These are phyloP conservation scores for Talaromyces amestolkiae DNA, from an alignment of 2,329 filamentous ascomycete genomes.

Conservation along the genomic window DNA sequence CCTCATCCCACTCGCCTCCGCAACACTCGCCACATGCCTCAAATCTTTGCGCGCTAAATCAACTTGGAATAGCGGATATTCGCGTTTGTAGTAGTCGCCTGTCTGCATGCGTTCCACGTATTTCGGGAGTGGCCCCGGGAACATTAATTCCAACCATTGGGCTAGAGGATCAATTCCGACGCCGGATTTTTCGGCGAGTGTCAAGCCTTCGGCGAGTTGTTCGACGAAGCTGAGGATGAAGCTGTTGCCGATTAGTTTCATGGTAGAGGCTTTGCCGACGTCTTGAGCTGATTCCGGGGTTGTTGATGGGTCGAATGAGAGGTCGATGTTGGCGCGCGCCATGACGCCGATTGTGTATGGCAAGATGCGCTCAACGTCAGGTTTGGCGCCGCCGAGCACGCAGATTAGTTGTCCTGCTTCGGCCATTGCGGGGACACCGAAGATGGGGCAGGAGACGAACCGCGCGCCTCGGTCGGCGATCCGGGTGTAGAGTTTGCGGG, in stretches of 20 bases:
- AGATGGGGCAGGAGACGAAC: constrained; percentile 69
- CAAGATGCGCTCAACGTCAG: constrained; percentile 61
- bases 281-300: constrained; percentile 46
- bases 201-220: constrained; percentile 72
- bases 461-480: constrained; percentile 61
- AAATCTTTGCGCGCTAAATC: constrained; percentile 82
- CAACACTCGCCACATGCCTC: constrained; percentile 68
- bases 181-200: constrained; percentile 75
- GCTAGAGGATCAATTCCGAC: constrained; percentile 69
- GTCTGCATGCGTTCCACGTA: constrained; percentile 72
- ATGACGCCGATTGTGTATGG: constrained; percentile 74
- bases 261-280: constrained; percentile 64
- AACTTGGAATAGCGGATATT: constrained; percentile 69
- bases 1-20: constrained; percentile 59
- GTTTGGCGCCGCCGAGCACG: constrained; percentile 66
- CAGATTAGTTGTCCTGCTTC: constrained; percentile 69
- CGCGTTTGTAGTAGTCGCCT: constrained; percentile 73
- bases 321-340: constrained; percentile 66
- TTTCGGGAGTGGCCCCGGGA: constrained; percentile 70
- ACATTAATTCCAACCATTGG: constrained; percentile 68
- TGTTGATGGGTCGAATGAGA: constrained; percentile 41
- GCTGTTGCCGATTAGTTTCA: constrained; percentile 84
- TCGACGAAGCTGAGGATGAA: constrained; percentile 83
- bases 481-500: constrained; percentile 61
- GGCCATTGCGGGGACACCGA: constrained; percentile 40